A percentile compares a stretch with the other conserved stretches of the same genome.
These are phyloP conservation scores for Pluteus cervinus DNA, from an alignment of 768 basidiomycete species.

Conservation along the genomic window DNA sequence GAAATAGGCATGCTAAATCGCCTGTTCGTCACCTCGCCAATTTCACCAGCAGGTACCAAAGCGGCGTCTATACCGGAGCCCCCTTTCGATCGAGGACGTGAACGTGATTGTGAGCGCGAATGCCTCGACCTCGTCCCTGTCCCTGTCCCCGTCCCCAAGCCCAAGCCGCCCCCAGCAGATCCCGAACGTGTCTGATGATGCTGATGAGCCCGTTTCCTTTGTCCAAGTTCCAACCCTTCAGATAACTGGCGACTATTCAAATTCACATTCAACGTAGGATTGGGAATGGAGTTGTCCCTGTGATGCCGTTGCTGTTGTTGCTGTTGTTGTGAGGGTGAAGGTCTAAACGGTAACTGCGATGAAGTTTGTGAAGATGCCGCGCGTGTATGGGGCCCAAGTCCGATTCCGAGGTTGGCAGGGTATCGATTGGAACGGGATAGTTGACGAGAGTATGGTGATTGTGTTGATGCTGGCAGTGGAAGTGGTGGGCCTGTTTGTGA, in stretches of 20 bases:
- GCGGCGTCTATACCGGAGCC: constrained; percentile 10
- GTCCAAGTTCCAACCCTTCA: neutral
- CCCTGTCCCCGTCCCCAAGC: neutral
- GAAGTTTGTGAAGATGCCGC: too few species aligned
- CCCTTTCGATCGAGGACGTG: constrained; percentile 7
- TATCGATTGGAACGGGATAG: too few species aligned
- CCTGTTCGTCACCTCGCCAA: constrained; percentile 33
- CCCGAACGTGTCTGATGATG: neutral
- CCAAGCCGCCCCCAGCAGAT: constrained; percentile 1
- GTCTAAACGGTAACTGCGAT: constrained; percentile 2
- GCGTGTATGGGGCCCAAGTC: too few species aligned
- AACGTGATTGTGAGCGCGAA: constrained; percentile 3
- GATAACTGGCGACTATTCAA: neutral
- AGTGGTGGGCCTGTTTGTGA: too few species aligned
- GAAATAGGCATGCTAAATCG: constrained; percentile 14
- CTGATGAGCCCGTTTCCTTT: neutral
- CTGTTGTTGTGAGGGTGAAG: constrained; percentile 2
- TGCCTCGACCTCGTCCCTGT: too few species aligned
- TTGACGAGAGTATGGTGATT: too few species aligned
- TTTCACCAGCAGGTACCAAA: constrained; percentile 20
- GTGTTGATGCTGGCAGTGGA: too few species aligned
- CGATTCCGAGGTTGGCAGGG: too few species aligned
- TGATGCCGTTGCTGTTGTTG: constrained; percentile 1
- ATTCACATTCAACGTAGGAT: constrained; percentile 1
- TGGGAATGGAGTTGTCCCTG: constrained; percentile 1